Evolutionary conservation across 148 eudicot species (phyloP), one percentile per base, ranked within the genome.

Genomic region (Diospyros kaki): DNA sequence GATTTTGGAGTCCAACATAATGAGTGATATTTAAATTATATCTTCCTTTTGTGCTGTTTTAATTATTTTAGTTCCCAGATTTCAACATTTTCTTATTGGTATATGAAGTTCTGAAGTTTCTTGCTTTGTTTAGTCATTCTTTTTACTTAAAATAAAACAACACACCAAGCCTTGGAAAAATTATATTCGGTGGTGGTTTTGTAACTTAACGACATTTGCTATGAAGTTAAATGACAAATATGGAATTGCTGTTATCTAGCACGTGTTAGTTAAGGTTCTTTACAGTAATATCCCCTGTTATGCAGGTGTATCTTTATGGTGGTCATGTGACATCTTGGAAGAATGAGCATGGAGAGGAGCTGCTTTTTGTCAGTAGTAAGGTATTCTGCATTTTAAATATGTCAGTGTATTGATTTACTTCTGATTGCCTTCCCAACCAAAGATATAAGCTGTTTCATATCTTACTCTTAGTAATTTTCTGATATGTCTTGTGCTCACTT

Each of bases 281-380:
- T 63, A 63, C 13, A 56, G 44, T 58, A 10, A 69, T 50, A 15
- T 75, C 54, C 69, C 53, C 66, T 75, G 50, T 58, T 76, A 64
- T 73, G 52, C 80, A 95, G 99, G 83, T 95, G 61, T 90, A 91
- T 82, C 84, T 92, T 43, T 92, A 90, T 77, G 99, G 99, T 48
- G 97, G 80, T 77, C 97, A 95, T 7, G 94, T 95, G 75, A 90
- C 97, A 62, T 95, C 99, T 61, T 95, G 99, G 99, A 95, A 91
- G 86, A 95, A 95, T 81, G 97, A 89, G 11, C 81, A 88, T 77
- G 85, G 89, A 18, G 97, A 95, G 80, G 99, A 95, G 78, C 81
- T 95, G 81, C 94, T 95, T 71, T 93, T 90, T 75, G 83, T 95
- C 65, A 95, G 99, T 76, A 88, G 76, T 74, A 91, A 95, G 99